phyloP scores from a whole-genome alignment of 768 basidiomycete species.

The Rhodosporidiobolus sp. region DNA sequence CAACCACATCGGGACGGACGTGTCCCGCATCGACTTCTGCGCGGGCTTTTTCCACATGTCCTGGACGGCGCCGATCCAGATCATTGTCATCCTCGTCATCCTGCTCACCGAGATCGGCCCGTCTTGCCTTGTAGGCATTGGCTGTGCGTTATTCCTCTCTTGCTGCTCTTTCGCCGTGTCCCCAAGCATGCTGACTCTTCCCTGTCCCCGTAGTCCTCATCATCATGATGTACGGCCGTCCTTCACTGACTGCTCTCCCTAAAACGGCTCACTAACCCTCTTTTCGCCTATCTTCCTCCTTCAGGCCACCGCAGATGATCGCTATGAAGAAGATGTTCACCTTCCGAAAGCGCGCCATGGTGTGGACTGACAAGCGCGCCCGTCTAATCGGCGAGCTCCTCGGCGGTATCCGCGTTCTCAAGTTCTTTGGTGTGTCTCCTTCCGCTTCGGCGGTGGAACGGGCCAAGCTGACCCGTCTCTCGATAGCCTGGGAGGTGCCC shows the following conservation, averaged over 20 bases:
- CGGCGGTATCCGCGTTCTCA: conserved; percentile 86
- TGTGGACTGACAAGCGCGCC: conserved; percentile 82
- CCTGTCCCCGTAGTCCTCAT: conserved; percentile 54
- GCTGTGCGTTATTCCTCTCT: conserved; percentile 42
- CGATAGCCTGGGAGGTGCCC: conserved; percentile 51
- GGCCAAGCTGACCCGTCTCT: not conserved
- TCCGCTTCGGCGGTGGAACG: too few relatives aligned
- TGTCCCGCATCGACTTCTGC: conserved; percentile 87
- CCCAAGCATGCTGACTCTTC: not conserved
- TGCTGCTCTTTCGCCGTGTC: not conserved
- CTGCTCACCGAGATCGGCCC: conserved; percentile 70
- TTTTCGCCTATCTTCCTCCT: not conserved
- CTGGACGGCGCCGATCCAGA: conserved; percentile 58
- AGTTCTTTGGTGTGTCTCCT: conserved; percentile 59
- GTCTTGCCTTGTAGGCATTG: conserved; percentile 59
- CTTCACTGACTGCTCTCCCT: conserved; percentile 45
- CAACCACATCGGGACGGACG: conserved; percentile 89
- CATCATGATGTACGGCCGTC: conserved; percentile 51
- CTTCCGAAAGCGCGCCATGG: conserved; percentile 70
- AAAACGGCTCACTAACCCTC: not conserved
- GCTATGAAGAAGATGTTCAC: conserved; percentile 71
- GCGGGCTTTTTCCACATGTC: conserved; percentile 56
- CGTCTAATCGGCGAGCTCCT: conserved; percentile 85
- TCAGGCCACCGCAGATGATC: conserved; percentile 66
- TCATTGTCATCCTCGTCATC: conserved; percentile 70